Percentiles rank a stretch among this genome's conserved stretches.
These are phyloP conservation scores for Trypanosoma caninum DNA, from an alignment of 208 protist species.

Conservation along the genomic window DNA sequence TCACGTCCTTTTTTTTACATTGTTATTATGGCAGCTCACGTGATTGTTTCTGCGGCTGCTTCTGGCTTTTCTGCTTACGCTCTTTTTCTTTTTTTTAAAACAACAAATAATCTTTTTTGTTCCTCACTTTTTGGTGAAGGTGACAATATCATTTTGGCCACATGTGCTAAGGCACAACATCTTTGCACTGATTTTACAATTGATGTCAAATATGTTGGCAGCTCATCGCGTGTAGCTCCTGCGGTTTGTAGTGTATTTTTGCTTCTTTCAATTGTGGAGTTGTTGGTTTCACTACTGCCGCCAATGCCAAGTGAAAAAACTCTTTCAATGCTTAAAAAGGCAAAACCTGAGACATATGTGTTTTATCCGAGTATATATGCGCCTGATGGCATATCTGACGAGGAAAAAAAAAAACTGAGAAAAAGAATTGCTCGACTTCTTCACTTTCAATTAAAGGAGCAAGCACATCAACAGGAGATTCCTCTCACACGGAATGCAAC, in stretches of 20 bases:
- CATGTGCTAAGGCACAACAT: constrained; percentile 20
- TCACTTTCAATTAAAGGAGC: constrained; percentile 30
- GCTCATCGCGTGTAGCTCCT: constrained; percentile 4
- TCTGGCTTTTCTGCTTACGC: constrained; percentile 54
- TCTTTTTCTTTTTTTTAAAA: constrained; percentile 28
- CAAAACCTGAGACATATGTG: constrained; percentile 58
- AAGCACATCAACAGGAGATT: constrained; percentile 31
- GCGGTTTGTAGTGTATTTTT: constrained; percentile 39
- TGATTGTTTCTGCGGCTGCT: constrained; percentile 30
- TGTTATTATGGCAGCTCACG: constrained; percentile 38
- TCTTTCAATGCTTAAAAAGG: constrained; percentile 26
- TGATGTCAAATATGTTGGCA: background rate
- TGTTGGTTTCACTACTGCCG: constrained; percentile 35
- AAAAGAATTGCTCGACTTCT: constrained; percentile 35
- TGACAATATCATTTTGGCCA: no score
- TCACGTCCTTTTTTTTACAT: constrained; percentile 43
- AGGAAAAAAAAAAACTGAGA: constrained; percentile 25
- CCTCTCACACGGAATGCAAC: constrained; percentile 50
- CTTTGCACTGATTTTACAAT: constrained; percentile 21
- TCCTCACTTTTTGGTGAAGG: constrained; percentile 8
- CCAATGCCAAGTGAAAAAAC: constrained; percentile 23
- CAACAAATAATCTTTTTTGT: constrained; percentile 27
- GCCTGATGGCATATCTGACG: constrained; percentile 54
- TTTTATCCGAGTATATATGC: constrained; percentile 70
- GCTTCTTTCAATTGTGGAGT: constrained; percentile 33